Evolutionary conservation across 2,329 filamentous ascomycete genomes (phyloP).

Genomic region (Sporothrix pallida): DNA sequence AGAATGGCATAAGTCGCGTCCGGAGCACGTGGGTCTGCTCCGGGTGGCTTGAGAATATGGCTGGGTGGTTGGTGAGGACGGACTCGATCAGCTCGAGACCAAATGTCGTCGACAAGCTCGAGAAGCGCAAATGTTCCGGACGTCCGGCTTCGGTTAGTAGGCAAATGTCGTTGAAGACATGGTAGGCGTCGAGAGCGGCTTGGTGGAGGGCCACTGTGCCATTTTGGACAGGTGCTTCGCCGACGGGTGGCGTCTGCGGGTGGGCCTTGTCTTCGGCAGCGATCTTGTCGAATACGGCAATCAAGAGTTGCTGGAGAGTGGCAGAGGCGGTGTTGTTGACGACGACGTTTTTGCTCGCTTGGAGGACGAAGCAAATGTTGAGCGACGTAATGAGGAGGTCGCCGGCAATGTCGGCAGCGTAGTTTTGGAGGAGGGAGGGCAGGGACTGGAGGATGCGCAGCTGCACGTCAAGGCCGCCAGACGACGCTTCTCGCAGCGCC

Average conservation of each 20-base stretch:
- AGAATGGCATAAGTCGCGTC: constrained; percentile 78
- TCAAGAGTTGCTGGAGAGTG: constrained; percentile 92
- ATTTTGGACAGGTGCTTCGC: constrained; percentile 70
- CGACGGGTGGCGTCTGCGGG: constrained; percentile 51
- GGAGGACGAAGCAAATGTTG: constrained; percentile 89
- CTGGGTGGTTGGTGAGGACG: constrained; percentile 82
- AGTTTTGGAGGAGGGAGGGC: constrained; percentile 88
- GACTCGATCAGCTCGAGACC: constrained; percentile 92
- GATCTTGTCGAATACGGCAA: constrained; percentile 92
- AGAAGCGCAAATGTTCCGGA: constrained; percentile 80
- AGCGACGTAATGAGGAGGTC: constrained; percentile 81
- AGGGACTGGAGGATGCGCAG: constrained; percentile 94
- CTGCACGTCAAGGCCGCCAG: constrained; percentile 83
- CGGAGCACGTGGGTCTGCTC: constrained; percentile 83
- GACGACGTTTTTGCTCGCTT: constrained; percentile 88
- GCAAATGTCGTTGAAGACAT: constrained; percentile 88
- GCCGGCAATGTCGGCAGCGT: constrained; percentile 78
- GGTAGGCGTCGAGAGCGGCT: constrained; percentile 84
- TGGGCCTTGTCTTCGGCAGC: constrained; percentile 70
- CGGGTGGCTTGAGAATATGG: constrained; percentile 75
- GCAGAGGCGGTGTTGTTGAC: constrained; percentile 96
- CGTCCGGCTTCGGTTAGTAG: constrained; percentile 83
- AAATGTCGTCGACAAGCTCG: constrained; percentile 78
- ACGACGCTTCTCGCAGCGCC: constrained; percentile 84
- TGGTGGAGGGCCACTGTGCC: constrained; percentile 70